Evolutionary conservation across 352 stramenopile species (phyloP).

Genomic region (Peronospora belbahrii): DNA sequence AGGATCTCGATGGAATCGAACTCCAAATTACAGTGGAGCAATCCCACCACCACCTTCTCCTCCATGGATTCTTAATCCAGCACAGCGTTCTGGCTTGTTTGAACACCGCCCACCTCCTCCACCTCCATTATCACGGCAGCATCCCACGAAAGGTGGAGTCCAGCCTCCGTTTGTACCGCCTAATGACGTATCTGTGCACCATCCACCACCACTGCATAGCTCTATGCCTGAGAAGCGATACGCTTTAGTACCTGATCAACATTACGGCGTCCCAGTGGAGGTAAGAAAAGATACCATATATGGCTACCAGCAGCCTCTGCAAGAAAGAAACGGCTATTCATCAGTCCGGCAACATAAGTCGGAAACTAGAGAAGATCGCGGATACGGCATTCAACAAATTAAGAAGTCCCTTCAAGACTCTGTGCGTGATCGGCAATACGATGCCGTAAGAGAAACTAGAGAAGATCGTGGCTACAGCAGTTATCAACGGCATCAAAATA

Average conservation of each 20-base stretch:
- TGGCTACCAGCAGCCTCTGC: slow-evolving; percentile 10
- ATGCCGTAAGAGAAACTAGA: slow-evolving; percentile 6
- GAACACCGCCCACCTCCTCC: slow-evolving; percentile 18
- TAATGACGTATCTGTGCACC: slow-evolving; percentile 9
- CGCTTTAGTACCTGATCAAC: slow-evolving; percentile 2
- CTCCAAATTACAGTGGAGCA: slow-evolving; percentile 2
- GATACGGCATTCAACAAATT: slow-evolving; percentile 8
- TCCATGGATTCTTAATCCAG: slow-evolving; percentile 6
- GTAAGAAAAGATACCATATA: slow-evolving; percentile 6
- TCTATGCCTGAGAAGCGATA: slow-evolving; percentile 11
- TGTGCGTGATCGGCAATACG: slow-evolving; percentile 6
- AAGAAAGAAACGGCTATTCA: background rate
- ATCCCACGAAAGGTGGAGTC: slow-evolving; percentile 9
- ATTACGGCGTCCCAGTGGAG: slow-evolving; percentile 11
- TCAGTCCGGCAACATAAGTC: slow-evolving; percentile 4
- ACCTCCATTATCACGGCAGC: slow-evolving; percentile 9
- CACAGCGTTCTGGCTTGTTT: slow-evolving; percentile 14
- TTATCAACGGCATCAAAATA: slow-evolving; percentile 12
- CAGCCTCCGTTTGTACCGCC: slow-evolving; percentile 13
- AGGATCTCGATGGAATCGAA: slow-evolving; percentile 15
- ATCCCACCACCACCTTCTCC: slow-evolving; percentile 14
- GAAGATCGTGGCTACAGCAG: slow-evolving; percentile 21
- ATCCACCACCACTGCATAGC: slow-evolving; percentile 12
- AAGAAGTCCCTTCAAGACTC: slow-evolving; percentile 8
- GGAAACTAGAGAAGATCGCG: slow-evolving; percentile 21